Base-by-base conservation (phyloP, 305 asterid genomes). In the Fraxinus sp. region DNA sequence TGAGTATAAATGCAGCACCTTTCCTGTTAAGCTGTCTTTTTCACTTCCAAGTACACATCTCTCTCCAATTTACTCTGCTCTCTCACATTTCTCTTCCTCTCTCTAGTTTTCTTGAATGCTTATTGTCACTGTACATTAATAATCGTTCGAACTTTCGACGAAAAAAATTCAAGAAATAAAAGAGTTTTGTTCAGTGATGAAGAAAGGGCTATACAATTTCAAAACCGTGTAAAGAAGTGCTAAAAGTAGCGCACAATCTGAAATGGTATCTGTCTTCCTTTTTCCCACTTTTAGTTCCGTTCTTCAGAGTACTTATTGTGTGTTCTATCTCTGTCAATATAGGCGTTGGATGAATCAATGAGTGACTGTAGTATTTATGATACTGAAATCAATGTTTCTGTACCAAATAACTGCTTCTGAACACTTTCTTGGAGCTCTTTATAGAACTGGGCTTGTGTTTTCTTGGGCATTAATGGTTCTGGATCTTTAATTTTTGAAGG, bases 1-100 rank as follows among this genome's bases (percentile, higher is more conserved):
- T 91, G 97, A 89, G 91, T 91, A 92, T 90, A 93, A 90, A 95
- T 90, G 88, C 95, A 92, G 87, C 90, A 85, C 89, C 93, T 91
- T 88, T 89, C 88, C 84, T 78, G 70, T 41, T 68, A 79, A 87
- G 81, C 87, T 86, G 78, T 88, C 89, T 76, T 86, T 89, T 86
- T 86, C 89, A 81, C 82, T 84, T 83, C 79, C 87, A 83, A 78
- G 80, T 84, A 57, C 74, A 83, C 84, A 74, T 78, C 62, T 84
- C 77, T 49, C 70, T 87, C 85, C 68, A 83, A 83, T 79, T 80
- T 66, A 70, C 84, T 77, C 85, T 44, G 78, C 78, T 80, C 83
- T 78, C 74, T 80, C 81, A 52, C 79, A 76, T 24, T 73, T 78
- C 39, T 33, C 74, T 30, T 78, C 79, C 84, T 59, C 62, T 85